Conservation (phyloP, 2,329 filamentous ascomycete species). For the Zopfia rhizophila region DNA sequence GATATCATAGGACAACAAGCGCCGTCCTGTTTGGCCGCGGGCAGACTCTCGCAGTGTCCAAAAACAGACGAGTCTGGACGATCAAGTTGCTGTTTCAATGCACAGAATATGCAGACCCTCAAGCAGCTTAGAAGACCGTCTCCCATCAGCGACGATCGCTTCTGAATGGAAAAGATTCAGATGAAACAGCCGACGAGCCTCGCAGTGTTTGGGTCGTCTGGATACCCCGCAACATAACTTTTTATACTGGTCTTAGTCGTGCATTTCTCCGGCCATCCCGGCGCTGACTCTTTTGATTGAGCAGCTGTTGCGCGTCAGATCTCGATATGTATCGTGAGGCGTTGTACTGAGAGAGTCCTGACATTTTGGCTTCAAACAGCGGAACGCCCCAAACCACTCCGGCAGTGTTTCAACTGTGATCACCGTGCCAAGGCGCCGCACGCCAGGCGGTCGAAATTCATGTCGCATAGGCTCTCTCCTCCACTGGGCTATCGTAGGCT, state of each 20-base stretch:
- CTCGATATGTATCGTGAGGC: no score
- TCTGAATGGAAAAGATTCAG: conserved; percentile 11
- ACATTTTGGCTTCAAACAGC: background rate
- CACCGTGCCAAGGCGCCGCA: background rate
- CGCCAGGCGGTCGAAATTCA: background rate
- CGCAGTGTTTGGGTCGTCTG: background rate
- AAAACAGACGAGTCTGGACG: no score
- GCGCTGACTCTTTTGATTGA: no score
- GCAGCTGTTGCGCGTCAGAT: no score
- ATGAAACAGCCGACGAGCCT: conserved; percentile 20
- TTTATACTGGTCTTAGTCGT: no score
- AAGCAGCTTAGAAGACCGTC: conserved; percentile 16
- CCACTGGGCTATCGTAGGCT: conserved; percentile 16
- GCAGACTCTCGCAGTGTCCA: no score
- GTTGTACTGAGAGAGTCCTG: background rate
- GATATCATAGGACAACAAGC: no score
- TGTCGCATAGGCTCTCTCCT: conserved; percentile 5
- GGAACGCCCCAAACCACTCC: background rate
- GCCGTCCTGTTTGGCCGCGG: no score
- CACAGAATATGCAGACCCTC: background rate
- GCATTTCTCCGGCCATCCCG: background rate
- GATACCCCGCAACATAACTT: conserved; percentile 7
- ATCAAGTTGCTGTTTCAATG: no score
- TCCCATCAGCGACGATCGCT: conserved; percentile 10
- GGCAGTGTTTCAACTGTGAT: no score